Evolutionary conservation across 768 basidiomycete species (phyloP), one percentile per base, ranked within the genome.

Genomic region (Pisolithus sp.): DNA sequence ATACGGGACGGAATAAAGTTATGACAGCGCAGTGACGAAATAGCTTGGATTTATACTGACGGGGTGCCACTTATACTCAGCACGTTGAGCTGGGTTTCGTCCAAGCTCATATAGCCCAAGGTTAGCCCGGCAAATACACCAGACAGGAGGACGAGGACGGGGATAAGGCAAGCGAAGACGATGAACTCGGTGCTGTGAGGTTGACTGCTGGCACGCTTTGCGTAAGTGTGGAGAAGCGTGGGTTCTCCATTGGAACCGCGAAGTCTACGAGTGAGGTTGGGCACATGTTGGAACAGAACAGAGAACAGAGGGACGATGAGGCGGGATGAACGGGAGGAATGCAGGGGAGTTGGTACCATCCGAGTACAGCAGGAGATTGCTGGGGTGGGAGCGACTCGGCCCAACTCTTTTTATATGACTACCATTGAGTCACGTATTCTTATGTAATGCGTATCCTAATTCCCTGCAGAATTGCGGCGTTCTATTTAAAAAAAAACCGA

Each of bases 51-150:
- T 18, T 65, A 31, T 3, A 71, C 87, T 53, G 59, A 90, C 88
- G 85, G 77, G 21, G 87, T 89, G 15, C 93, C 93, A 50, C 86
- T 86, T 54, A 91, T 84, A 56, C 85, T 83, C 20, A 95, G 71
- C 3, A 95, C 93, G 62, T 86, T 85, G 40, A 95, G 79, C 75
- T 93, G 91, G 38, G 92, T 93, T 68, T 88, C 88, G 69, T 95
- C 92, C 66, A 94, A 77, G 59, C 85, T 88, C 87, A 94, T 93
- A 68, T 91, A 93, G 31, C 92, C 92, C 43, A 94, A 73, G 52
- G 93, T 94, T 58, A 93, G 74, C 68, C 93, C 89, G 76, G 91
- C 91, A 79, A 93, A 93, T 53, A 92, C 60, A 64, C 91, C 91
- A 53, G 87, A 92, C 56, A 86, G 62, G 45, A 91, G 64, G 48